phyloP scores from a whole-genome alignment of 2,329 filamentous ascomycete species.

The Paraphoma chrysanthemicola region DNA sequence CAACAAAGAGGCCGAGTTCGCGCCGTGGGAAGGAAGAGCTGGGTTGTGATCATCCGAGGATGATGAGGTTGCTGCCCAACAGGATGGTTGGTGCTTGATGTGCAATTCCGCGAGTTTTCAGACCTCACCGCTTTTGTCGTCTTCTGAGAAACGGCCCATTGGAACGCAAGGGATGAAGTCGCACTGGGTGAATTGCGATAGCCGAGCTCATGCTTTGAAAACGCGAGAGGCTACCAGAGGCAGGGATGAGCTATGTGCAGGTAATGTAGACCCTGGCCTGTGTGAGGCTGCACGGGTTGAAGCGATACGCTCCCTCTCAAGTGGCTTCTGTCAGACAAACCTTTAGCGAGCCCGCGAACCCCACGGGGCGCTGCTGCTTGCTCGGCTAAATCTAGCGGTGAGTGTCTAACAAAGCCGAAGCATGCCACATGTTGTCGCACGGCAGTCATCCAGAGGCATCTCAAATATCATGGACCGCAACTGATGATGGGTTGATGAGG shows the following conservation, averaged over 20 bases:
- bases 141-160: neutral
- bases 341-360: conserved; percentile 3
- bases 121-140: conserved; percentile 2
- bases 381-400: conserved; percentile 28
- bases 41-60: neutral
- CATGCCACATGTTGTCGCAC: conserved; percentile 19
- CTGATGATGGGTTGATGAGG: neutral
- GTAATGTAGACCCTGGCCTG: neutral
- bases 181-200: neutral
- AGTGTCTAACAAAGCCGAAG: conserved; percentile 30
- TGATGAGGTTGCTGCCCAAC: conserved; percentile 2
- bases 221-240: conserved; percentile 1
- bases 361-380: conserved; percentile 18
- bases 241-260: conserved; percentile 3
- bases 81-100: neutral
- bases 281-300: conserved; percentile 15
- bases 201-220: neutral
- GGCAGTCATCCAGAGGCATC: conserved; percentile 6
- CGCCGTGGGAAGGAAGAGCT: neutral
- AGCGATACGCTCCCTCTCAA: conserved; percentile 13
- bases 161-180: conserved; percentile 2
- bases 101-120: neutral
- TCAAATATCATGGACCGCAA: neutral
- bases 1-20: conserved; percentile 1
- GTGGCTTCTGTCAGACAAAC: conserved; percentile 3